A percentile compares a stretch with the other conserved stretches of the same genome.
Conservation (phyloP, 148 eudicot genomes). For the Cornus kousa region DNA sequence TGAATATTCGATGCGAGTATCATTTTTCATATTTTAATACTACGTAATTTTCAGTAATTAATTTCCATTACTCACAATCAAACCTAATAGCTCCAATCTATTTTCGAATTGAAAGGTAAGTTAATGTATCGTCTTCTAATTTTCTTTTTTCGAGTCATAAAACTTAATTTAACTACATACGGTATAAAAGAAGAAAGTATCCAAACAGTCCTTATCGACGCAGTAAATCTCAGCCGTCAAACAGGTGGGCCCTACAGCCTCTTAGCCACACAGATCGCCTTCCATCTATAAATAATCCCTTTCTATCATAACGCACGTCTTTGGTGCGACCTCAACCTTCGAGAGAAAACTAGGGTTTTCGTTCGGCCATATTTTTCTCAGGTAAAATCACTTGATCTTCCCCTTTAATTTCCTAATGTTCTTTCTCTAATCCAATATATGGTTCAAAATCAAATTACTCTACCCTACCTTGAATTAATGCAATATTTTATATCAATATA, state of each 20-base stretch:
- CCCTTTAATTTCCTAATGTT: neutral
- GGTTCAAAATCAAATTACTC: neutral
- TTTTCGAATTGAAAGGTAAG: too few relatives aligned
- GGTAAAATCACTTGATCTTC: neutral
- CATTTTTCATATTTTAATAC: too few relatives aligned
- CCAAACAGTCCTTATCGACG: too few relatives aligned
- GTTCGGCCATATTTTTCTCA: neutral
- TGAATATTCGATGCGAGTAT: too few relatives aligned
- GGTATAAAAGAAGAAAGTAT: too few relatives aligned
- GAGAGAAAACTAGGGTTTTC: conserved; percentile 3
- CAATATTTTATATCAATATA: neutral
- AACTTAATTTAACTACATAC: too few relatives aligned
- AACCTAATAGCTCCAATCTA: too few relatives aligned
- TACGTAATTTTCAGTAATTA: too few relatives aligned
- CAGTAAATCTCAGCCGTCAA: neutral
- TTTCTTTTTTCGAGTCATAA: too few relatives aligned
- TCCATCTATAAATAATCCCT: neutral
- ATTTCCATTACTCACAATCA: too few relatives aligned
- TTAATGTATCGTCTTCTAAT: too few relatives aligned
- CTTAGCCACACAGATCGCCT: neutral
- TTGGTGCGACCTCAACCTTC: neutral
- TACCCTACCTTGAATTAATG: neutral
- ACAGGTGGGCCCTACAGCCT: neutral
- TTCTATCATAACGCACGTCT: neutral
- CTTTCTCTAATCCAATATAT: neutral